Evolutionary conservation across 352 stramenopile species (phyloP).

Genomic region (Elongisporangium anandrum): DNA sequence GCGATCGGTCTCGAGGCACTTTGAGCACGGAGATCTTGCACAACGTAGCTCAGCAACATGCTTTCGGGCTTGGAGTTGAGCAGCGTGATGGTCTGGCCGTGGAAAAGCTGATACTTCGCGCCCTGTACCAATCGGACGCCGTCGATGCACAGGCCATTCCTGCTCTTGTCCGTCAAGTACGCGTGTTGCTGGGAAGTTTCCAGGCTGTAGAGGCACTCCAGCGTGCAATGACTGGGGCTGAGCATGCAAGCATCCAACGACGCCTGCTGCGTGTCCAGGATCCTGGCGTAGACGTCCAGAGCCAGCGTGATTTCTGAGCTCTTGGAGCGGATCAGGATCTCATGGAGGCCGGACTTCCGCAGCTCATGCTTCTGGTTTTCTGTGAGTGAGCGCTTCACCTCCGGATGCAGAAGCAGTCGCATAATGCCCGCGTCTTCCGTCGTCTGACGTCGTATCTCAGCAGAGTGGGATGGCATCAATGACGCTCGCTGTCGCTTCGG

Average conservation of each 20-base stretch:
- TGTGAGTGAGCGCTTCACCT: constrained; percentile 56
- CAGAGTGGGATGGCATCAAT: neutral
- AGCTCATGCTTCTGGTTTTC: constrained; percentile 50
- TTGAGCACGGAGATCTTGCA: constrained; percentile 68
- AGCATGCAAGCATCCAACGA: constrained; percentile 57
- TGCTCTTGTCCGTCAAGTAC: constrained; percentile 68
- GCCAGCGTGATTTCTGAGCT: constrained; percentile 41
- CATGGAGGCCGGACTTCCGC: constrained; percentile 43
- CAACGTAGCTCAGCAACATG: constrained; percentile 65
- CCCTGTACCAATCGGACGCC: constrained; percentile 42
- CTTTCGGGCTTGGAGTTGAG: constrained; percentile 55
- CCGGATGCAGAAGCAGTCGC: constrained; percentile 55
- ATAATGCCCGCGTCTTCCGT: constrained; percentile 20
- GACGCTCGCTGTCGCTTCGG: neutral
- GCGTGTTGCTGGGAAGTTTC: constrained; percentile 35
- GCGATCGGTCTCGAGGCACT: constrained; percentile 10
- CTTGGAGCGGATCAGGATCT: constrained; percentile 55
- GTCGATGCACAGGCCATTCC: constrained; percentile 71
- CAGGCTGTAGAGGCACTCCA: constrained; percentile 47
- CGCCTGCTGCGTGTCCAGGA: constrained; percentile 58
- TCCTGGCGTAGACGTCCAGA: constrained; percentile 40
- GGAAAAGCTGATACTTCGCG: constrained; percentile 37
- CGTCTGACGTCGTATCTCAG: neutral
- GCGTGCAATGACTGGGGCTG: constrained; percentile 54
- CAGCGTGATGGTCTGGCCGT: constrained; percentile 72